Percentiles rank a stretch among this genome's conserved stretches.
Evolutionary conservation across 805 yeast genomes (phyloP).

Genomic region (Zygosaccharomyces lentus): DNA sequence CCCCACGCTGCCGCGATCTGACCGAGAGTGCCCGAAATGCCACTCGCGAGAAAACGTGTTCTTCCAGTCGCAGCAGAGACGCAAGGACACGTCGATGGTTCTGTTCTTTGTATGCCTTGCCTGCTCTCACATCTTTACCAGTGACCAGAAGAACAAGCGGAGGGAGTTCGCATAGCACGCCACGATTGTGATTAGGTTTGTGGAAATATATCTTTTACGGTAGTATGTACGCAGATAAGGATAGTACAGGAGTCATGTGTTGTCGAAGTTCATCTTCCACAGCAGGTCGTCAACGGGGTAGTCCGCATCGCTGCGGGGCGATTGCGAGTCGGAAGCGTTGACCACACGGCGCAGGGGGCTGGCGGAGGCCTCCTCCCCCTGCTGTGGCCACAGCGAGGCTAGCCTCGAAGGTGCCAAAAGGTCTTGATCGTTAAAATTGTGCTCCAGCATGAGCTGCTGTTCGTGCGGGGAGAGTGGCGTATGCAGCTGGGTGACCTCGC

Average conservation of each 20-base stretch:
- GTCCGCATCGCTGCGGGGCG: constrained; percentile 4
- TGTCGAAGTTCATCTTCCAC: constrained; percentile 13
- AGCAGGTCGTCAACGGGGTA: constrained; percentile 8
- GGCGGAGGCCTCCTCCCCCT: background rate
- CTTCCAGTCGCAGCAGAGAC: constrained; percentile 92
- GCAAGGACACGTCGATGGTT: constrained; percentile 94
- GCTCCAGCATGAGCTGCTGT: background rate
- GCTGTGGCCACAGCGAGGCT: constrained; percentile 5
- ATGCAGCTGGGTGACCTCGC: background rate
- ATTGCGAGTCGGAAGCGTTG: constrained; percentile 3
- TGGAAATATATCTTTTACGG: constrained; percentile 4
- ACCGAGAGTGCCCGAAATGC: constrained; percentile 89
- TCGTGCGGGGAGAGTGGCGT: background rate
- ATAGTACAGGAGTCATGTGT: constrained; percentile 6
- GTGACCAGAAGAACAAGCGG: constrained; percentile 36
- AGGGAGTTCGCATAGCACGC: constrained; percentile 26
- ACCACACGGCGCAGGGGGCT: constrained; percentile 4
- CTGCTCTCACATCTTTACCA: constrained; percentile 66
- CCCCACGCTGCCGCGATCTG: constrained; percentile 96
- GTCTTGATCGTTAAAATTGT: constrained; percentile 1
- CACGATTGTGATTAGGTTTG: background rate
- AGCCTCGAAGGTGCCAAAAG: constrained; percentile 3
- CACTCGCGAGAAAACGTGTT: constrained; percentile 87
- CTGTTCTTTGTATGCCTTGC: constrained; percentile 86
- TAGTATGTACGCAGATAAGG: constrained; percentile 10